phyloP scores from a whole-genome alignment of 2,329 filamentous ascomycete genomes.

The Camillea tinctor region DNA sequence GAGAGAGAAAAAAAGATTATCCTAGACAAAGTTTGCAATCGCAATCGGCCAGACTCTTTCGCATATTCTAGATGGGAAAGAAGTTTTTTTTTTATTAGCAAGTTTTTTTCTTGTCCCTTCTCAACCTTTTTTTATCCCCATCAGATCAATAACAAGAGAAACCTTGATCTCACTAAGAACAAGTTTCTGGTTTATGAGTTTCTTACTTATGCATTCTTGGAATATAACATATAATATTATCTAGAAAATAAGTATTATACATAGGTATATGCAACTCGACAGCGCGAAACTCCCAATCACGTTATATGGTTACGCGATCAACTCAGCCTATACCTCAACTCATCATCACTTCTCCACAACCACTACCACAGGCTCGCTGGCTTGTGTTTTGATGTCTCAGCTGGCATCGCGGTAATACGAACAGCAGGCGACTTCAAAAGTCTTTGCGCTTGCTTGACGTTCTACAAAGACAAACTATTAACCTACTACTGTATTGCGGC shows the following conservation, averaged over 20 bases:
- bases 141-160: no score
- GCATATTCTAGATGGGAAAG: background rate
- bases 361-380: background rate
- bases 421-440: conserved; percentile 60
- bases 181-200: no score
- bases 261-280: no score
- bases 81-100: background rate
- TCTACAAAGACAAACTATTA: conserved; percentile 63
- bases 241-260: no score
- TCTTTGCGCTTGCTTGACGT: conserved; percentile 64
- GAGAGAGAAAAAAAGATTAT: background rate
- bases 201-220: background rate
- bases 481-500: no score
- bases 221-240: no score
- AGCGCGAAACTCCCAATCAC: background rate
- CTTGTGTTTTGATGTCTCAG: background rate
- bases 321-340: background rate
- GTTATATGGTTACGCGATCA: background rate
- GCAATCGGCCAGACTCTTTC: background rate
- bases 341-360: background rate
- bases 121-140: background rate
- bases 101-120: no score
- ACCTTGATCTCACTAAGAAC: no score
- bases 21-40: background rate
- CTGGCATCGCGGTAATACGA: conserved; percentile 18